A percentile compares a stretch with the other conserved stretches of the same genome.
phyloP scores from a whole-genome alignment of 176 grass and related monocot genomes.

The maize (Zea mays) region DNA sequence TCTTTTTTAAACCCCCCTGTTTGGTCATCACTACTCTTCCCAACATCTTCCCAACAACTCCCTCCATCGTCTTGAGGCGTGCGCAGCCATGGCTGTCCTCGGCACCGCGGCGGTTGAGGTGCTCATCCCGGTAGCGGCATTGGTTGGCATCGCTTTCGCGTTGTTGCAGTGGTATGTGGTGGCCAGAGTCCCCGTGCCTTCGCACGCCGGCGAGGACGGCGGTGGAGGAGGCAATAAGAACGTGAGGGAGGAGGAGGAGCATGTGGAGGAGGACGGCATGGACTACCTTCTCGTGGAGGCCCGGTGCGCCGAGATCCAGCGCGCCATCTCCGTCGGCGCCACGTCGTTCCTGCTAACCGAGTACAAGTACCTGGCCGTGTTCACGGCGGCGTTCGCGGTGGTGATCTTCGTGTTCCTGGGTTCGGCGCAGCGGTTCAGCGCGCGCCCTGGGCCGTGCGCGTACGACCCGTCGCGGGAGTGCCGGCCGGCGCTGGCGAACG shows the following conservation, averaged over 20 bases:
- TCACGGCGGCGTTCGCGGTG: slow-evolving; percentile 50
- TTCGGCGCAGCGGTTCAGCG: slow-evolving; percentile 53
- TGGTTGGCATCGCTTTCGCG: slow-evolving; percentile 61
- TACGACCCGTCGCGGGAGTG: slow-evolving; percentile 36
- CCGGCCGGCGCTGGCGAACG: slow-evolving; percentile 58
- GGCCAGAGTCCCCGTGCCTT: slow-evolving; percentile 37
- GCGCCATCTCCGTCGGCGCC: slow-evolving; percentile 64
- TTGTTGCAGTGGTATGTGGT: slow-evolving; percentile 66
- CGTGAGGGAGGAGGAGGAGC: not conserved
- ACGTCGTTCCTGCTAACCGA: slow-evolving; percentile 61
- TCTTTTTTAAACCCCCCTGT: not conserved
- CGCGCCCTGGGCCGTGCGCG: slow-evolving; percentile 24
- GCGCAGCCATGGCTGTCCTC: slow-evolving; percentile 40
- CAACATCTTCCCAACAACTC: not conserved
- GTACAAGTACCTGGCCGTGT: slow-evolving; percentile 60
- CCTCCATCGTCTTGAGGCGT: not conserved
- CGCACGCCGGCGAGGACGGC: not conserved
- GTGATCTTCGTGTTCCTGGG: slow-evolving; percentile 70
- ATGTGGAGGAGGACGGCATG: slow-evolving; percentile 34
- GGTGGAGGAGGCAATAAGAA: not conserved
- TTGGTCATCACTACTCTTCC: not conserved
- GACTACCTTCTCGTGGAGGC: slow-evolving; percentile 28
- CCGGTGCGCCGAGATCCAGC: slow-evolving; percentile 74
- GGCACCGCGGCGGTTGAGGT: slow-evolving; percentile 35
- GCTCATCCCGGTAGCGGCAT: slow-evolving; percentile 50